Conservation (phyloP, 2,329 filamentous ascomycete genomes). For the Pseudogymnoascus sp. region DNA sequence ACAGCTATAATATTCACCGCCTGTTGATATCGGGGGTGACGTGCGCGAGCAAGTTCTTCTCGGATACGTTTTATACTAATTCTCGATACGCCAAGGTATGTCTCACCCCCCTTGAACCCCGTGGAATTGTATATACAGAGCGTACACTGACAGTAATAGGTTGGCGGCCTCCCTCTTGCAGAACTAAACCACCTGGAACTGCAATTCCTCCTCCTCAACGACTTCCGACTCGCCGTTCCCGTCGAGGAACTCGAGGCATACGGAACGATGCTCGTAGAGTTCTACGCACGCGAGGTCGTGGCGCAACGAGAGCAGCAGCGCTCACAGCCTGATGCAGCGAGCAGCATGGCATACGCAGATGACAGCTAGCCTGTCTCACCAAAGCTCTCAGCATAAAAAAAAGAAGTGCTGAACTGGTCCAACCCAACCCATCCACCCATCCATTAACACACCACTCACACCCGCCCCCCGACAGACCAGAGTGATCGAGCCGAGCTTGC, state of each 20-base stretch:
- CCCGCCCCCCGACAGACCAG: not conserved
- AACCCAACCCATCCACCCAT: not conserved
- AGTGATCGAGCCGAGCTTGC: not conserved
- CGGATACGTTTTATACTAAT: conserved; percentile 97
- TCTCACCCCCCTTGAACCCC: conserved; percentile 14
- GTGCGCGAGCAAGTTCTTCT: conserved; percentile 99
- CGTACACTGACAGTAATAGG: conserved; percentile 43
- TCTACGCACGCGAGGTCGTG: conserved; percentile 87
- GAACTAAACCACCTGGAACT: conserved; percentile 95
- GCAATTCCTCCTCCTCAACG: conserved; percentile 91
- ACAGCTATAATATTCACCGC: conserved; percentile 98
- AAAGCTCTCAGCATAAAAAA: not conserved
- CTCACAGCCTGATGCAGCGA: not conserved
- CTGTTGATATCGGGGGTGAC: conserved; percentile 95
- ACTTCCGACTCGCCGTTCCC: conserved; percentile 86
- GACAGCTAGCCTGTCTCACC: not conserved
- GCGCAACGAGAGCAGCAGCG: conserved; percentile 37
- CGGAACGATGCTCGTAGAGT: conserved; percentile 96
- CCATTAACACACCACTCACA: not conserved
- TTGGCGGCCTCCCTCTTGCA: conserved; percentile 82
- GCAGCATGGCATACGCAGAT: not conserved
- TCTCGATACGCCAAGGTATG: conserved; percentile 96
- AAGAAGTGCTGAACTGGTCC: not conserved
- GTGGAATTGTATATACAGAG: not conserved
- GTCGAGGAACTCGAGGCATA: conserved; percentile 96